Evolutionary conservation across 2,329 filamentous ascomycete genomes (phyloP).

Genomic region (Verticillium longisporum): DNA sequence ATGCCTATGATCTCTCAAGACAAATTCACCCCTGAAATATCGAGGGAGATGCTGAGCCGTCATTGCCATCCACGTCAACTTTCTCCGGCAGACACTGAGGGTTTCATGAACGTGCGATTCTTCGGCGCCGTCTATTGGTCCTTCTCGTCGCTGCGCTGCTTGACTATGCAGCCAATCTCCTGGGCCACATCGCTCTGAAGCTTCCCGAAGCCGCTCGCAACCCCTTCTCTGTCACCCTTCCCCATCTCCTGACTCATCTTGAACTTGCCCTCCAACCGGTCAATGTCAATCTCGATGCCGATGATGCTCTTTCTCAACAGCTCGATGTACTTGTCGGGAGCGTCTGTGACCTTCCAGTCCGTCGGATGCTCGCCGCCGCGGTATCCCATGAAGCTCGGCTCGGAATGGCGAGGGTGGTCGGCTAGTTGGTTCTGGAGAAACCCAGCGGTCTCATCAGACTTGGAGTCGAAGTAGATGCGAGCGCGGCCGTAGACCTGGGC

Average conservation of each 20-base stretch:
- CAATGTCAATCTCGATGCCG: slow-evolving; percentile 52
- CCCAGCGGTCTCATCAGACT: slow-evolving; percentile 30
- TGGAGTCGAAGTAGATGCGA: slow-evolving; percentile 44
- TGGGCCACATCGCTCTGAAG: too few species aligned
- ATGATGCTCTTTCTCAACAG: slow-evolving; percentile 52
- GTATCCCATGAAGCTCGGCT: slow-evolving; percentile 51
- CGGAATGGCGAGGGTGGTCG: slow-evolving; percentile 43
- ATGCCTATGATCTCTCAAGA: too few species aligned
- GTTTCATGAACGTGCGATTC: too few species aligned
- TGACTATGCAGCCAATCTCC: too few species aligned
- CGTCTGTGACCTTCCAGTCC: slow-evolving; percentile 50
- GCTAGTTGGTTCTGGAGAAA: slow-evolving; percentile 46
- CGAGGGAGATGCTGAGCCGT: too few species aligned
- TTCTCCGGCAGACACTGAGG: too few species aligned
- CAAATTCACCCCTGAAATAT: too few species aligned
- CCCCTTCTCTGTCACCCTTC: too few species aligned
- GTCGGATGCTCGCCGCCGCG: slow-evolving; percentile 25
- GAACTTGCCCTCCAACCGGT: slow-evolving; percentile 51
- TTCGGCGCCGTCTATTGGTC: too few species aligned
- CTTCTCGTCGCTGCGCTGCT: too few species aligned
- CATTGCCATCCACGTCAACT: too few species aligned
- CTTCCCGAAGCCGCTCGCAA: too few species aligned
- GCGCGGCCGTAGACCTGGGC: slow-evolving; percentile 57
- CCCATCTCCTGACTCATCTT: slow-evolving; percentile 60
- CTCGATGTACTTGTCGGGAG: slow-evolving; percentile 48